phyloP scores from a whole-genome alignment of 306 rosid species.

The Ceratonia siliqua region DNA sequence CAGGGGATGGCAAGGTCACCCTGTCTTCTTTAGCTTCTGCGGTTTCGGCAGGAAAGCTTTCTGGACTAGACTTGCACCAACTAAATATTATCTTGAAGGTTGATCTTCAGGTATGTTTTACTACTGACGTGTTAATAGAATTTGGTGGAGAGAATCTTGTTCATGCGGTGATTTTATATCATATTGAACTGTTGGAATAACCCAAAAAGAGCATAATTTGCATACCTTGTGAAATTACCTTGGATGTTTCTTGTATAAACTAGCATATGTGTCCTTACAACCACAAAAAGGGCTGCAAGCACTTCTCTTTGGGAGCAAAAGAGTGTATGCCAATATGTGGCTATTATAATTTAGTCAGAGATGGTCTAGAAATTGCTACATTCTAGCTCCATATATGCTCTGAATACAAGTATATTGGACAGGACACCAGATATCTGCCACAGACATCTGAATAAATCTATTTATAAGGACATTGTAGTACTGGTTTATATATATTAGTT shows the following conservation, averaged over 20 bases:
- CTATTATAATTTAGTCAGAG: not conserved
- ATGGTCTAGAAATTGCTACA: not conserved
- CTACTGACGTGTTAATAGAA: slow-evolving; percentile 22
- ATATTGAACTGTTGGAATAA: slow-evolving; percentile 22
- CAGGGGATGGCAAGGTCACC: slow-evolving; percentile 95
- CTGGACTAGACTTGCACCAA: slow-evolving; percentile 97
- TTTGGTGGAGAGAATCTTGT: slow-evolving; percentile 1
- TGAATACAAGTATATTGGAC: not conserved
- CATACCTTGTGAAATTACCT: slow-evolving; percentile 11
- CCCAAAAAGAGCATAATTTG: not conserved
- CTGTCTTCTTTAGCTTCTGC: slow-evolving; percentile 99
- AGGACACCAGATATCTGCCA: not conserved
- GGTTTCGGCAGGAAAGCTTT: slow-evolving; percentile 73
- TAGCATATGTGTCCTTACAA: not conserved
- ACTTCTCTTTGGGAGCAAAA: slow-evolving; percentile 2
- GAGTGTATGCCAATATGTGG: not conserved
- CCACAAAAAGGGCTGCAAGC: not conserved
- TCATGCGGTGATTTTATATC: slow-evolving; percentile 18
- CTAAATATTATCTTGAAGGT: slow-evolving; percentile 89
- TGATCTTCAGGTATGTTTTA: slow-evolving; percentile 86
- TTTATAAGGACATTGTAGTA: not conserved
- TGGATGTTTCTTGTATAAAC: not conserved
- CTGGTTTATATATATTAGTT: not conserved
- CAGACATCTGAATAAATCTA: not conserved
- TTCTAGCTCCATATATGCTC: not conserved